A percentile compares a stretch with the other conserved stretches of the same genome.
Conservation (phyloP, 2,329 filamentous ascomycete species). For the Pestalotiopsis sp. region DNA sequence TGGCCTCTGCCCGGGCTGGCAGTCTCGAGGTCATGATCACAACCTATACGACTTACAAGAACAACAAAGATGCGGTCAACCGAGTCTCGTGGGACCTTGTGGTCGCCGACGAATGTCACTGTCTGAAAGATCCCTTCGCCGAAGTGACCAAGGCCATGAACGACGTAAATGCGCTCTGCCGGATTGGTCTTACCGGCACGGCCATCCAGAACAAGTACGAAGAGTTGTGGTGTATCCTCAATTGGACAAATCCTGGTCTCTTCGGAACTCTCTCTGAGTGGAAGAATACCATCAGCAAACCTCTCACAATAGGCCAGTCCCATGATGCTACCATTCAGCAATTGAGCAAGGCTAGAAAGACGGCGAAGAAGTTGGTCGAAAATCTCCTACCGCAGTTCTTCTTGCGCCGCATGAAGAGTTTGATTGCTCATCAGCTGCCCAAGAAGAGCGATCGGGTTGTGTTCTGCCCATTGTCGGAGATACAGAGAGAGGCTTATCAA, state of each 20-base stretch:
- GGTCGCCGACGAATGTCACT: slow-evolving; percentile 91
- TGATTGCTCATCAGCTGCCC: slow-evolving; percentile 90
- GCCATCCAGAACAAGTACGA: slow-evolving; percentile 98
- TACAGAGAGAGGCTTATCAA: slow-evolving; percentile 82
- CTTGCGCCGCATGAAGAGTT: slow-evolving; percentile 85
- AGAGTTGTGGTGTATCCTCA: slow-evolving; percentile 92
- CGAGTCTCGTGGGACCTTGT: slow-evolving; percentile 90
- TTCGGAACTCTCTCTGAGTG: slow-evolving; percentile 70
- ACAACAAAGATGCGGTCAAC: slow-evolving; percentile 75
- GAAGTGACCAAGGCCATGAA: slow-evolving; percentile 86
- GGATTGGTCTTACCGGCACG: slow-evolving; percentile 91
- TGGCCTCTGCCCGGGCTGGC: slow-evolving; percentile 74
- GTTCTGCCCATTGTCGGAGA: slow-evolving; percentile 86
- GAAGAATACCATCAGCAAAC: slow-evolving; percentile 76
- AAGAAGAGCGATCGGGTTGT: slow-evolving; percentile 95
- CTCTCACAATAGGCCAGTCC: slow-evolving; percentile 84
- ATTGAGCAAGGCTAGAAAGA: slow-evolving; percentile 78
- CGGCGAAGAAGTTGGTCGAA: slow-evolving; percentile 80
- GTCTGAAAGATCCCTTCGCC: slow-evolving; percentile 78
- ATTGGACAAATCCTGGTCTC: slow-evolving; percentile 90
- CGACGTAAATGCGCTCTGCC: slow-evolving; percentile 85
- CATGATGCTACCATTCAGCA: slow-evolving; percentile 87
- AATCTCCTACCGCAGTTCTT: slow-evolving; percentile 91
- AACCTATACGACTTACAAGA: slow-evolving; percentile 89
- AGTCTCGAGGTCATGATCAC: slow-evolving; percentile 90